These are phyloP conservation scores for Clonostachys rosea DNA, from an alignment of 2,329 filamentous ascomycete genomes.

Conservation along the genomic window DNA sequence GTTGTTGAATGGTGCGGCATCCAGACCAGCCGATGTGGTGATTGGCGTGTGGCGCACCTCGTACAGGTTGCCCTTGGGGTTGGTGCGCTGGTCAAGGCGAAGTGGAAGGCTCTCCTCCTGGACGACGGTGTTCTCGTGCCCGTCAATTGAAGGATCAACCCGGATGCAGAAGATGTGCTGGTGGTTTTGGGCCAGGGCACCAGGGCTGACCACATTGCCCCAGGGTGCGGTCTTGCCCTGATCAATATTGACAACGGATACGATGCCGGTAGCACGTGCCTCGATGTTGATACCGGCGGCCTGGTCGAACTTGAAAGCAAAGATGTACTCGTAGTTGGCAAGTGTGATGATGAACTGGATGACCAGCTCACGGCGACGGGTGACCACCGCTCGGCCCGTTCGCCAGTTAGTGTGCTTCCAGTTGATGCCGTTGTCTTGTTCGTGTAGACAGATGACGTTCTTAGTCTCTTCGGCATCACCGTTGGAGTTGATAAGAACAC, in stretches of 20 bases:
- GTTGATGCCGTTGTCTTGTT: slow-evolving; percentile 42
- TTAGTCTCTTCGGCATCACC: slow-evolving; percentile 35
- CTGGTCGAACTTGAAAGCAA: slow-evolving; percentile 42
- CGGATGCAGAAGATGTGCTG: slow-evolving; percentile 62
- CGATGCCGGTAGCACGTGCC: slow-evolving; percentile 34
- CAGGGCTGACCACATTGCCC: slow-evolving; percentile 56
- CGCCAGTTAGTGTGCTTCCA: slow-evolving; percentile 61
- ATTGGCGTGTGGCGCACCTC: slow-evolving; percentile 38
- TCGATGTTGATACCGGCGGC: slow-evolving; percentile 32
- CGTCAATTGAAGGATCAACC: slow-evolving; percentile 59
- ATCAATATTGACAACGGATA: slow-evolving; percentile 37
- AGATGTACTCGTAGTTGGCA: slow-evolving; percentile 55
- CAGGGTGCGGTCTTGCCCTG: slow-evolving; percentile 49
- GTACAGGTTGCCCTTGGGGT: slow-evolving; percentile 43
- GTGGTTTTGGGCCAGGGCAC: slow-evolving; percentile 60
- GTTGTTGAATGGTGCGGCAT: slow-evolving; percentile 43
- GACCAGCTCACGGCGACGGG: slow-evolving; percentile 49
- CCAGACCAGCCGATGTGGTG: slow-evolving; percentile 36
- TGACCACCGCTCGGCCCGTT: slow-evolving; percentile 49
- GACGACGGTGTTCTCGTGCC: slow-evolving; percentile 49
- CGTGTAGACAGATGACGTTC: slow-evolving; percentile 25
- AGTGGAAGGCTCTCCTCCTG: slow-evolving; percentile 35
- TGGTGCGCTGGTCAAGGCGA: slow-evolving; percentile 30
- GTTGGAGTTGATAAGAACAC: slow-evolving; percentile 18
- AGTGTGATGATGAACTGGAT: slow-evolving; percentile 59